phyloP scores from a whole-genome alignment of 1,139 yeast species.

The Geotrichum aggregatum region DNA sequence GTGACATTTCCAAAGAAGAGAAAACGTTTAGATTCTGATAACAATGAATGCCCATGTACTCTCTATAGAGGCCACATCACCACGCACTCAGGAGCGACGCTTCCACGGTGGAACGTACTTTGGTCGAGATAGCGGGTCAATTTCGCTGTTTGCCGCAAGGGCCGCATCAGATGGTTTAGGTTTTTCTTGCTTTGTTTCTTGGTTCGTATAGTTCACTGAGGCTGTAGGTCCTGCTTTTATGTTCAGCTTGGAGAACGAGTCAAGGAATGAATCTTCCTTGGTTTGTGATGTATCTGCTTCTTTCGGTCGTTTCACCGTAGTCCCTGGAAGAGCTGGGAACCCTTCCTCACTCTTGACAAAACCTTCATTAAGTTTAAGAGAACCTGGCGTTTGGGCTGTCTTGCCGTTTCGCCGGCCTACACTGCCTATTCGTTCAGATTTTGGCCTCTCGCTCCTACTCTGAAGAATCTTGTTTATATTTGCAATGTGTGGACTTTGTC shows the following conservation, averaged over 20 bases:
- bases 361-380: neutral
- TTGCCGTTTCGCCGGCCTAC: too few species aligned
- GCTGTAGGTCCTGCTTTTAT: neutral
- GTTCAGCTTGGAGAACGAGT: neutral
- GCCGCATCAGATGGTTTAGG: neutral
- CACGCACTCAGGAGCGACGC: constrained; percentile 9
- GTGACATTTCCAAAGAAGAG: too few species aligned
- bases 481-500: constrained; percentile 7
- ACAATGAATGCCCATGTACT: too few species aligned
- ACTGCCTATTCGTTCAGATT: constrained; percentile 8
- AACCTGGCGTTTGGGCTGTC: neutral
- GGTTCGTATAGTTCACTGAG: neutral
- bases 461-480: constrained; percentile 11
- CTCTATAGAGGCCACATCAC: too few species aligned
- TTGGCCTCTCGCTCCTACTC: neutral
- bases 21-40: too few species aligned
- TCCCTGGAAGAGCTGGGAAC: constrained; percentile 3
- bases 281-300: neutral
- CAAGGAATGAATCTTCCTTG: neutral
- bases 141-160: constrained; percentile 1
- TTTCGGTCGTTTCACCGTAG: too few species aligned
- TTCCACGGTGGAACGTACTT: constrained; percentile 28
- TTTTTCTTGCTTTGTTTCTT: neutral
- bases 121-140: neutral
- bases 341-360: neutral